Percentiles rank a stretch among this genome's conserved stretches.
phyloP scores from a whole-genome alignment of 139 green algal genomes.

The Chlamydomonas incerta region DNA sequence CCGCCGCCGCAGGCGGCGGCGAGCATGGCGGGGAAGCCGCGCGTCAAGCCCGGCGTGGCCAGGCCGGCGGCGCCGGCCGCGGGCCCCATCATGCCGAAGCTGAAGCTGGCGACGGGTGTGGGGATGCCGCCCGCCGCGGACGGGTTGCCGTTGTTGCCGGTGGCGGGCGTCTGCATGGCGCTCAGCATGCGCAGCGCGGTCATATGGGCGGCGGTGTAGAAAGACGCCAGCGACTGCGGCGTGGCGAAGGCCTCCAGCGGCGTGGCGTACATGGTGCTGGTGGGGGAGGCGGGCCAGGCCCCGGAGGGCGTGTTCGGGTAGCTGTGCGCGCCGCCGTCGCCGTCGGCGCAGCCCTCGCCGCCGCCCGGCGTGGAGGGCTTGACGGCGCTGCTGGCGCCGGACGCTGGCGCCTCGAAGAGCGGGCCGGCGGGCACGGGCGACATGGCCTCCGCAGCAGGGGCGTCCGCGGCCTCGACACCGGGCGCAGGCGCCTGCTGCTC shows the following conservation, averaged over 20 bases:
- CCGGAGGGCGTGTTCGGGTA: conserved; percentile 25
- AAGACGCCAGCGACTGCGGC: background rate
- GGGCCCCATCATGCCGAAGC: background rate
- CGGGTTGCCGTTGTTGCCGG: no score
- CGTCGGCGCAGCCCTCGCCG: no score
- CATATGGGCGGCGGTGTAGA: conserved; percentile 4
- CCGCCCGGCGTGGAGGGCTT: background rate
- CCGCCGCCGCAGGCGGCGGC: no score
- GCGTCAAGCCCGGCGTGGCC: background rate
- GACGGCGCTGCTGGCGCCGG: background rate
- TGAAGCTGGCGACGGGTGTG: no score
- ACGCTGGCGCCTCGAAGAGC: no score
- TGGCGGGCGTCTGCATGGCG: background rate
- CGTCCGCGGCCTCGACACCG: no score
- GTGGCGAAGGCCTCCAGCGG: conserved; percentile 32
- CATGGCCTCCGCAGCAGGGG: no score
- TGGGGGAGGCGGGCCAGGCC: background rate
- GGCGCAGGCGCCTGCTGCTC: no score
- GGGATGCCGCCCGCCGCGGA: no score
- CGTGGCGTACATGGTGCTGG: conserved; percentile 5
- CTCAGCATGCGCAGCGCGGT: background rate
- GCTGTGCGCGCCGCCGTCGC: background rate
- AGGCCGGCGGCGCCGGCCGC: background rate
- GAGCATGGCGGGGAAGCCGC: background rate
- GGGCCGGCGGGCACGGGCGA: no score